phyloP scores from a whole-genome alignment of 202 grass and related monocot species.

The Zizania palustris region DNA sequence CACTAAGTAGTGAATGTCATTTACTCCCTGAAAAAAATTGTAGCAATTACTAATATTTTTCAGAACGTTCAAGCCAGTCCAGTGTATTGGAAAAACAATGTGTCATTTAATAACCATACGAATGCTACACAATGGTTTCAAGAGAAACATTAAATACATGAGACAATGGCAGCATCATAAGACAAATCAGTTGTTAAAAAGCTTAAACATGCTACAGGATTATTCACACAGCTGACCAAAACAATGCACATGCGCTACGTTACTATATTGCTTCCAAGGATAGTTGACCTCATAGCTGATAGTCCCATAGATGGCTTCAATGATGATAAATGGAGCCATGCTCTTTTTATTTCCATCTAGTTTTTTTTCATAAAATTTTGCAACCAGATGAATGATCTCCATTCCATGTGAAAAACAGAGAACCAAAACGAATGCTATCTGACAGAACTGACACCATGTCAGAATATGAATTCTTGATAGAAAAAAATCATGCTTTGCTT shows the following conservation, averaged over 20 bases:
- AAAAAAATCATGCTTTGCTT: background rate
- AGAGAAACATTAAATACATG: background rate
- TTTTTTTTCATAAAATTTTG: background rate
- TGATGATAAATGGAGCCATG: background rate
- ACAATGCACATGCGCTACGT: background rate
- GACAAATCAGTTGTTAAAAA: slow-evolving; percentile 1
- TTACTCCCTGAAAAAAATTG: slow-evolving; percentile 44
- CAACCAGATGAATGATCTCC: background rate
- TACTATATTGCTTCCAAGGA: background rate
- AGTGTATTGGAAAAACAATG: background rate
- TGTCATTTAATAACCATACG: background rate
- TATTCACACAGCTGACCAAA: background rate
- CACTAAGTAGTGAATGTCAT: slow-evolving; percentile 21
- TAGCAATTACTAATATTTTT: background rate
- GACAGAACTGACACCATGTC: no score
- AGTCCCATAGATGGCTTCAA: background rate
- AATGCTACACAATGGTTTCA: background rate
- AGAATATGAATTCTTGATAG: slow-evolving; percentile 1
- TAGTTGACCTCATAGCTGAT: background rate
- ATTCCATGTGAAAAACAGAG: background rate
- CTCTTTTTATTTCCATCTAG: background rate
- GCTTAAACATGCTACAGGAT: slow-evolving; percentile 3
- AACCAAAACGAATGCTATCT: no score
- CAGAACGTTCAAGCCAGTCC: background rate
- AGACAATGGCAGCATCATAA: background rate